Evolutionary conservation across 2,329 filamentous ascomycete genomes (phyloP), one percentile per base, ranked within the genome.

Genomic region (Colletotrichum spaethianum): DNA sequence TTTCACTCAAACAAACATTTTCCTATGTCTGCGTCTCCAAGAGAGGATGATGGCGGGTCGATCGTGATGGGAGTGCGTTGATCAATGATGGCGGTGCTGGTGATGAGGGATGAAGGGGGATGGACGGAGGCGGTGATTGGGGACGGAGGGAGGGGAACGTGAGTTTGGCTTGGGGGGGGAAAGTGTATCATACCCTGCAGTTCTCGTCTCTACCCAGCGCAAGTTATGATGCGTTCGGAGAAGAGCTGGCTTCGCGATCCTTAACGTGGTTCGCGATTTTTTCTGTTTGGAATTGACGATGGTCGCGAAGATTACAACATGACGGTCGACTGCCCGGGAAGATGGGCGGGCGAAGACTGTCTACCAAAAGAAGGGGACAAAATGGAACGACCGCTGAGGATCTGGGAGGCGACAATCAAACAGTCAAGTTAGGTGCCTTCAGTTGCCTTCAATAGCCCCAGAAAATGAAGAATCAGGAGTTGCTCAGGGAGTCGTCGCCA

Each of bases 141-240:
- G 33, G 28, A 52, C 7, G 20, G 42, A 48, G 5, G 52, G 66
- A 69, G 23, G n/a, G 53, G 36, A 61, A 46, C 46, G 68, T 66
- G 64, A 72, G 67, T 63, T 66, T 63, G 71, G 59, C 61, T 60
- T 50, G 44, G 73, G 67, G 73, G 73, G 63, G 44, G 31, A 60
- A 67, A 64, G 70, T 64, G 64, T 61, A 74, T 69, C 72, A 70
- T 74, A 74, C 72, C 72, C 72, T 70, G 66, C 65, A 63, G 65
- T 72, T 72, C 65, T 48, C 48, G 28, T 38, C 59, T 72, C 62
- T 72, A 31, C 57, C 46, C 59, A n/a, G 50, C 53, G 60, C 59
- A 46, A 64, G 33, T 55, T 72, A 56, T 60, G 28, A 40, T 42
- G 66, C 60, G 26, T 60, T 64, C 26, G 40, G 50, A 48, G 42